Conservation (phyloP, 768 basidiomycete species). For the Suillus discolor region DNA sequence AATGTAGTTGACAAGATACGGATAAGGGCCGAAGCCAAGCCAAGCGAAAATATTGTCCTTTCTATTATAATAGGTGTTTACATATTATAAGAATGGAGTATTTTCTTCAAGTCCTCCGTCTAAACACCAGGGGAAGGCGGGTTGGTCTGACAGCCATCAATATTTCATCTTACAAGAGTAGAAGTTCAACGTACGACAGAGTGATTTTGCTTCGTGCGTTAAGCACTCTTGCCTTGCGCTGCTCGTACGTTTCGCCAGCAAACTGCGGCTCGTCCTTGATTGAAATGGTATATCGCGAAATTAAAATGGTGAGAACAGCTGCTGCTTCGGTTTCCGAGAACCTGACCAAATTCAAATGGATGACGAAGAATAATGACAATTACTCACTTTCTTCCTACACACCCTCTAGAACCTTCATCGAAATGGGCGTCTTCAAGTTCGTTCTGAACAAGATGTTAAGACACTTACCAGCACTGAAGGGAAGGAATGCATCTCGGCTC, state of each 20-base stretch:
- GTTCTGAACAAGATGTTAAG: neutral
- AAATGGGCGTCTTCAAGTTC: neutral
- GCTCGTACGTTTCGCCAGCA: conserved; percentile 46
- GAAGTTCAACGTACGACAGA: conserved; percentile 42
- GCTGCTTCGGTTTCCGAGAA: conserved; percentile 57
- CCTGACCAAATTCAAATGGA: conserved; percentile 26
- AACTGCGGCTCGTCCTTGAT: conserved; percentile 54
- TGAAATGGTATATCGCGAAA: conserved; percentile 48
- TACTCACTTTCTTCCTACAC: conserved; percentile 45
- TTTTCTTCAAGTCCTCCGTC: neutral
- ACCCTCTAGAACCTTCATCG: conserved; percentile 42
- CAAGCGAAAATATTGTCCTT: too few species aligned
- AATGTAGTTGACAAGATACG: neutral
- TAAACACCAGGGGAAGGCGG: conserved; percentile 13
- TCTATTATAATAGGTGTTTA: neutral
- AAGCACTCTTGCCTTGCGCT: conserved; percentile 46
- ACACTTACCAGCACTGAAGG: conserved; percentile 48
- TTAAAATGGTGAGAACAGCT: conserved; percentile 51
- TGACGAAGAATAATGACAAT: neutral
- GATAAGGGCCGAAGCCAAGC: neutral
- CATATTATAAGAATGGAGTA: neutral
- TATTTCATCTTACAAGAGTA: neutral
- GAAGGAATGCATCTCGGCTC: conserved; percentile 55
- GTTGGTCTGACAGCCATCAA: conserved; percentile 5
- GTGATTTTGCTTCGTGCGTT: conserved; percentile 40